Evolutionary conservation across 1,139 yeast genomes (phyloP).

Genomic region (Protomyces inundatus): DNA sequence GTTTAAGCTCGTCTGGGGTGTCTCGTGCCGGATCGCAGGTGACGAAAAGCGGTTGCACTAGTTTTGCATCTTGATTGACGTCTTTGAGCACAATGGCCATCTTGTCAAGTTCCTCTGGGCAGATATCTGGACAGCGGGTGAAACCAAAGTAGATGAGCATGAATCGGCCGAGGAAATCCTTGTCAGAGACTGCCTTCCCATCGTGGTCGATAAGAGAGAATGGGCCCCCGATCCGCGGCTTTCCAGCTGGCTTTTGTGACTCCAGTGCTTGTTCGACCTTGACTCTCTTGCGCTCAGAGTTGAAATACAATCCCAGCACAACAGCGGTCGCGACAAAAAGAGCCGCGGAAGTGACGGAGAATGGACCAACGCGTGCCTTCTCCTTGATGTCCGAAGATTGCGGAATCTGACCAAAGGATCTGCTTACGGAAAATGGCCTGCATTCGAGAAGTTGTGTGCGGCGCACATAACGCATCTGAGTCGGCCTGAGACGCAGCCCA

Average conservation of each 20-base stretch:
- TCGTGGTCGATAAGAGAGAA: constrained; percentile 66
- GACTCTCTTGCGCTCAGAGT: constrained; percentile 62
- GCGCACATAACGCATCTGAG: not conserved
- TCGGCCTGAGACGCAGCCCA: not conserved
- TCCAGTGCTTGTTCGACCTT: constrained; percentile 40
- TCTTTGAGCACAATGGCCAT: constrained; percentile 47
- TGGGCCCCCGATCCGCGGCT: constrained; percentile 89
- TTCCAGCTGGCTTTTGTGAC: constrained; percentile 51
- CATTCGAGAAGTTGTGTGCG: too few species aligned
- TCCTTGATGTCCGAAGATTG: constrained; percentile 8
- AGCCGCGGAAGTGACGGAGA: constrained; percentile 82
- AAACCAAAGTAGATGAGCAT: constrained; percentile 86
- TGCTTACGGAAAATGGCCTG: not conserved
- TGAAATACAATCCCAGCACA: constrained; percentile 62
- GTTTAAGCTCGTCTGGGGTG: constrained; percentile 57
- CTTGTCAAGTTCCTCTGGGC: constrained; percentile 95
- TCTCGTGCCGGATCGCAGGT: constrained; percentile 97
- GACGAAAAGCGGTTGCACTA: constrained; percentile 61
- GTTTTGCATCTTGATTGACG: constrained; percentile 19
- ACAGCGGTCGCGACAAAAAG: constrained; percentile 65
- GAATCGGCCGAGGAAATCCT: constrained; percentile 70
- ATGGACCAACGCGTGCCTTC: constrained; percentile 38
- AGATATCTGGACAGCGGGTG: constrained; percentile 95
- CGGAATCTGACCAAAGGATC: not conserved
- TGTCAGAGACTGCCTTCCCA: constrained; percentile 67